Evolutionary conservation across 2,329 filamentous ascomycete species (phyloP).

Genomic region (Claviceps sorghi): DNA sequence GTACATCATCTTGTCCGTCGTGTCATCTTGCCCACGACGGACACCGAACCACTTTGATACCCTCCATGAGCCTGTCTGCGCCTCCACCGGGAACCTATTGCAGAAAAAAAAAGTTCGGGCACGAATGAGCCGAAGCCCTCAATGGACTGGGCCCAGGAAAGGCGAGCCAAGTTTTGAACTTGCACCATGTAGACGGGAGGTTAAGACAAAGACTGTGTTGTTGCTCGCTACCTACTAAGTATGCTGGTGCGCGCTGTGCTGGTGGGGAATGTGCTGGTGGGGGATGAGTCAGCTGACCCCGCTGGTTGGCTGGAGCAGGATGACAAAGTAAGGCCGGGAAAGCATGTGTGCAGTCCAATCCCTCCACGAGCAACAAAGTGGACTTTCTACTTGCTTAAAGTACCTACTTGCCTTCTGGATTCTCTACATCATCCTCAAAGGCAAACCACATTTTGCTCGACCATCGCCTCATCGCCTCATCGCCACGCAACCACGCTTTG

Average conservation of each 20-base stretch:
- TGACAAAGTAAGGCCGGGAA: neutral
- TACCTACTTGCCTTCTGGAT: neutral
- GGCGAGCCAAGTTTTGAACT: no score
- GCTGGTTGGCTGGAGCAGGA: neutral
- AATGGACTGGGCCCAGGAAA: neutral
- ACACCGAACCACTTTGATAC: neutral
- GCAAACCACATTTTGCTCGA: neutral
- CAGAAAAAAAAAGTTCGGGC: neutral
- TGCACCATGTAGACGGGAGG: neutral
- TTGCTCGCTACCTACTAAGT: no score
- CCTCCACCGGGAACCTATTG: neutral
- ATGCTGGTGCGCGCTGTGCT: no score
- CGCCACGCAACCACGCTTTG: neutral
- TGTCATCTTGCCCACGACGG: neutral
- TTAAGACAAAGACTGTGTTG: no score
- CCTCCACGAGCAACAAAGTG: neutral
- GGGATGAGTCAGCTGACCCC: slow-evolving; percentile 3
- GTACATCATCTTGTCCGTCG: neutral
- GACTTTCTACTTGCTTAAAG: neutral
- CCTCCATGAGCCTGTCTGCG: neutral
- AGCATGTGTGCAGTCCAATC: neutral
- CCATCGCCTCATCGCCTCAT: neutral
- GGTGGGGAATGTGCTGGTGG: neutral
- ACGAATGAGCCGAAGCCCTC: neutral
- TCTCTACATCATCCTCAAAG: neutral